Percentiles rank a stretch among this genome's conserved stretches.
These are phyloP conservation scores for Malassezia yamatoensis DNA, from an alignment of 1,284 basidiomycete species.

Conservation along the genomic window DNA sequence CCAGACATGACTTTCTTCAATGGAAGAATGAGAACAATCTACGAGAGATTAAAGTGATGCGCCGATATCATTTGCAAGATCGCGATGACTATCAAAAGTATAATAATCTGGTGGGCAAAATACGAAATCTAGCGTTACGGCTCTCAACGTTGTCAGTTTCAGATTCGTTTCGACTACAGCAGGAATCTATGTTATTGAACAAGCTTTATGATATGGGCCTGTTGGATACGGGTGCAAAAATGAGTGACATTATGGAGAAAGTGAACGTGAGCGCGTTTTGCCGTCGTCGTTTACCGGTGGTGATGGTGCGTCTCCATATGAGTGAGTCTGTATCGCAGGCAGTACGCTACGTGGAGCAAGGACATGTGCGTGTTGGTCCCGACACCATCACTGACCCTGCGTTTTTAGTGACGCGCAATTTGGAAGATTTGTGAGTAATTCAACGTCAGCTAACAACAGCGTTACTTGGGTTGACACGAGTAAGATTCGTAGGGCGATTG, in stretches of 20 bases:
- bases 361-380: slow-evolving; percentile 91
- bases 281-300: slow-evolving; percentile 77
- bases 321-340: slow-evolving; percentile 93
- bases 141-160: slow-evolving; percentile 76
- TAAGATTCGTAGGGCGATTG: slow-evolving; percentile 88
- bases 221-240: slow-evolving; percentile 56
- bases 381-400: slow-evolving; percentile 94
- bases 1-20: slow-evolving; percentile 53
- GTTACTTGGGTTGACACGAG: slow-evolving; percentile 98
- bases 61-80: slow-evolving; percentile 67
- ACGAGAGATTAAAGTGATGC: slow-evolving; percentile 87
- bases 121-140: slow-evolving; percentile 75
- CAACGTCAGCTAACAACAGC: slow-evolving; percentile 15
- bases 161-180: slow-evolving; percentile 75
- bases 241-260: slow-evolving; percentile 57
- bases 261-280: slow-evolving; percentile 90
- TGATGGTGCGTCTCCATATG: slow-evolving; percentile 89
- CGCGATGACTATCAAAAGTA: slow-evolving; percentile 94
- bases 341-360: slow-evolving; percentile 93
- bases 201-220: slow-evolving; percentile 98
- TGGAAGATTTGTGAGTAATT: slow-evolving; percentile 71
- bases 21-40: slow-evolving; percentile 93
- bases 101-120: slow-evolving; percentile 83
- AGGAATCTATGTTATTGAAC: slow-evolving; percentile 75
- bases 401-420: slow-evolving; percentile 79